phyloP scores from a whole-genome alignment of 169 alveolate species.

The Eimeria nieschulzi region DNA sequence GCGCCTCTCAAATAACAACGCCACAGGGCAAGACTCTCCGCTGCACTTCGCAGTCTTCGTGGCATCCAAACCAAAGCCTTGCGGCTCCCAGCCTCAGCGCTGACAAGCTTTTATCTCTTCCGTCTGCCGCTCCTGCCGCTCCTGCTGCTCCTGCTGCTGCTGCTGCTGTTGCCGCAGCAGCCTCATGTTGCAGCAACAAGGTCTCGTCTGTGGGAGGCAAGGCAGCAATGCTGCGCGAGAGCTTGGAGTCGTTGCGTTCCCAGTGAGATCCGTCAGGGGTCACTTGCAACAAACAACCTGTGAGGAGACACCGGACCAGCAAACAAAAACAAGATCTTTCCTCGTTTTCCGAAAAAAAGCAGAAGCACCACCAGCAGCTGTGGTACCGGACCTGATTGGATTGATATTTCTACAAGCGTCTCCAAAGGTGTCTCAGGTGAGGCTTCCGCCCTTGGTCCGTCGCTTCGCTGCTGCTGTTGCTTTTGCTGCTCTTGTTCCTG shows the following conservation, averaged over 20 bases:
- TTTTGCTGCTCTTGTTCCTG: neutral
- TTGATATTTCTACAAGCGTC: neutral
- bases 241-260: neutral
- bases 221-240: neutral
- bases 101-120: neutral
- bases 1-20: neutral
- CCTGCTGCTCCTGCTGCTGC: constrained; percentile 14
- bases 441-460: neutral
- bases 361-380: neutral
- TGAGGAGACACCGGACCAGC: neutral
- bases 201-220: neutral
- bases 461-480: neutral
- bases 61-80: constrained; percentile 35
- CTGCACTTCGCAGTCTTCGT: constrained; percentile 3
- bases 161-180: constrained; percentile 1
- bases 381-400: neutral
- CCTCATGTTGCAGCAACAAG: neutral
- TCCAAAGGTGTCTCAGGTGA: neutral
- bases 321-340: neutral
- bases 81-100: neutral
- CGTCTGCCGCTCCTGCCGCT: constrained; percentile 6
- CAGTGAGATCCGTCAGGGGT: constrained; percentile 25
- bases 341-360: neutral
- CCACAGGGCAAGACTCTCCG: constrained; percentile 5
- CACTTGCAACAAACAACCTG: constrained; percentile 34